phyloP scores from a whole-genome alignment of 352 stramenopile species.

The Thalassiosira delicatula region DNA sequence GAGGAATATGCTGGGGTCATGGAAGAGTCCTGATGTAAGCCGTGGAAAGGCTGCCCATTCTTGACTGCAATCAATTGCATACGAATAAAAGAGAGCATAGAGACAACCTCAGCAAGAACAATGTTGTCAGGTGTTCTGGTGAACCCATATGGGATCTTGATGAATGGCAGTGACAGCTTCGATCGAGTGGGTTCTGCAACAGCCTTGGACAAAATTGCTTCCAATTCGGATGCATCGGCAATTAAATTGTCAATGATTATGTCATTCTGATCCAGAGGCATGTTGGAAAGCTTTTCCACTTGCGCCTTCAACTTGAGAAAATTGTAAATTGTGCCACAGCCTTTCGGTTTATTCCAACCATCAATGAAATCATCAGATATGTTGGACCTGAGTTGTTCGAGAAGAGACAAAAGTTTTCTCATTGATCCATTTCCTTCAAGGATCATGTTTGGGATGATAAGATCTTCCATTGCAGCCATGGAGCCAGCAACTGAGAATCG shows the following conservation, averaged over 20 bases:
- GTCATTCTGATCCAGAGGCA: conserved; percentile 19
- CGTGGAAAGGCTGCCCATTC: conserved; percentile 24
- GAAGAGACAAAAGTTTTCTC: conserved; percentile 39
- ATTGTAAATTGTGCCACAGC: conserved; percentile 49
- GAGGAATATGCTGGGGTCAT: conserved; percentile 24
- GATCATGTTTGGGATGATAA: conserved; percentile 57
- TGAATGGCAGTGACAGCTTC: conserved; percentile 17
- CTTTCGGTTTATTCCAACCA: conserved; percentile 45
- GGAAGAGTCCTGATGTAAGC: conserved; percentile 20
- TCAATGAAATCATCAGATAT: conserved; percentile 39
- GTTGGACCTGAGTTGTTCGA: conserved; percentile 44
- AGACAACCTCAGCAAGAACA: conserved; percentile 37
- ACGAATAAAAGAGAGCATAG: conserved; percentile 44
- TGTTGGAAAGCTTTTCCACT: conserved; percentile 42
- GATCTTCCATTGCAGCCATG: conserved; percentile 46
- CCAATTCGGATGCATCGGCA: conserved; percentile 40
- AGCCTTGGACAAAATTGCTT: conserved; percentile 20
- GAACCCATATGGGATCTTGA: conserved; percentile 42
- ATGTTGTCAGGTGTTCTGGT: conserved; percentile 25
- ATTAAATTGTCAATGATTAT: conserved; percentile 45
- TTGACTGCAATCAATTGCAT: conserved; percentile 58
- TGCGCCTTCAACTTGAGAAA: conserved; percentile 42
- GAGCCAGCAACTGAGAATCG: conserved; percentile 41
- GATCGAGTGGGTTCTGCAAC: not conserved
- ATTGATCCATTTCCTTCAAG: conserved; percentile 51